Evolutionary conservation across 139 green algal species (phyloP).

Genomic region (Limnomonas spitsbergensis): DNA sequence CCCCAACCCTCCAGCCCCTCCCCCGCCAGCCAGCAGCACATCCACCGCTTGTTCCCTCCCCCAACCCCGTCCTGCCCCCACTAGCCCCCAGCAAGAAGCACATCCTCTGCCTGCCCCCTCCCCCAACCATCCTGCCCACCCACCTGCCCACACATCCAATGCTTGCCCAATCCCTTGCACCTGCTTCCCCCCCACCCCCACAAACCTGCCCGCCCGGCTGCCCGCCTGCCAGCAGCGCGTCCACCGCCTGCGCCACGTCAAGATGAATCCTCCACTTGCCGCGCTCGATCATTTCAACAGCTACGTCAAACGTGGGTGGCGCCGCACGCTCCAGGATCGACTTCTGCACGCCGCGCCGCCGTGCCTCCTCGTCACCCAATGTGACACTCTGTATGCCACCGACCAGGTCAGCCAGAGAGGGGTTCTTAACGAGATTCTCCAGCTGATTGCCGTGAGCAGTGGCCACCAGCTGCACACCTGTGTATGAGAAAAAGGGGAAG

Average conservation of each 20-base stretch:
- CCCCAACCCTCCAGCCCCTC: too few relatives aligned
- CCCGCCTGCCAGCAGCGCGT: constrained; percentile 38
- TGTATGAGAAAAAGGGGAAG: not conserved
- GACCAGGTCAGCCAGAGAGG: constrained; percentile 47
- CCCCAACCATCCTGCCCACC: too few relatives aligned
- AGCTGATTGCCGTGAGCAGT: constrained; percentile 95
- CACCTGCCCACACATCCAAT: too few relatives aligned
- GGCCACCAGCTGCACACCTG: constrained; percentile 84
- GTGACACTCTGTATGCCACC: constrained; percentile 54
- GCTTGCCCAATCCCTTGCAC: too few relatives aligned
- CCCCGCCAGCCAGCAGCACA: too few relatives aligned
- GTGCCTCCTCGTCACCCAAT: constrained; percentile 84
- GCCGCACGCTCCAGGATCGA: constrained; percentile 86
- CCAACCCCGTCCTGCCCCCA: too few relatives aligned
- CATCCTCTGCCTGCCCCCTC: too few relatives aligned
- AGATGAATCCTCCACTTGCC: constrained; percentile 35
- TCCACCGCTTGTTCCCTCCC: too few relatives aligned
- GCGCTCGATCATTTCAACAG: constrained; percentile 89
- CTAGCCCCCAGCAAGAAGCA: too few relatives aligned
- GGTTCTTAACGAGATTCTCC: constrained; percentile 98
- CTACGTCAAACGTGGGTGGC: constrained; percentile 90
- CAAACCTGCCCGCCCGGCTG: not conserved
- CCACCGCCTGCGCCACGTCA: constrained; percentile 38
- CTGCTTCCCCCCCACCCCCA: too few relatives aligned
- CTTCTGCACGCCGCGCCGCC: constrained; percentile 90